phyloP scores from a whole-genome alignment of 2,329 filamentous ascomycete genomes.

The Tolypocladium tundrense region DNA sequence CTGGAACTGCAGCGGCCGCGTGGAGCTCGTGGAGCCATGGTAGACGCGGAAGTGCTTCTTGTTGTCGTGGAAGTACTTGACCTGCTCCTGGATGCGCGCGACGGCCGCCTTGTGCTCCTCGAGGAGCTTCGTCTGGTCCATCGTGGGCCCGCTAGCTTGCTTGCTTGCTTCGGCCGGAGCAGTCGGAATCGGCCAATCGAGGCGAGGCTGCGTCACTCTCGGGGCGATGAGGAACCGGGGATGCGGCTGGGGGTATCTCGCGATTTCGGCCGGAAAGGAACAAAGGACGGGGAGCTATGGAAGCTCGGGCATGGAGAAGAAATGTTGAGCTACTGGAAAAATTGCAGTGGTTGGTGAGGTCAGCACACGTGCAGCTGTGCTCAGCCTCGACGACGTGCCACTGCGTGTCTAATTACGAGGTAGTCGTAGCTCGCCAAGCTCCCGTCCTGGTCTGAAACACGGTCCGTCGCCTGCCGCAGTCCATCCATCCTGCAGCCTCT shows the following conservation, averaged over 20 bases:
- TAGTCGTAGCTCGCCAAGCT: background rate
- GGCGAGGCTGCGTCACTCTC: background rate
- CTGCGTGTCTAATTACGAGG: background rate
- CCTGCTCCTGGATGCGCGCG: slow-evolving; percentile 14
- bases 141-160: background rate
- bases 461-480: too few relatives aligned
- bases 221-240: background rate
- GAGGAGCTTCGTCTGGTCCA: slow-evolving; percentile 9
- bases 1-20: slow-evolving; percentile 31
- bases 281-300: background rate
- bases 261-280: background rate
- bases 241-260: background rate
- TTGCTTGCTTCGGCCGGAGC: background rate
- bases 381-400: background rate
- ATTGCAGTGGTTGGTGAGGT: background rate
- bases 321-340: background rate
- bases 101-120: slow-evolving; percentile 17
- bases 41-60: slow-evolving; percentile 44
- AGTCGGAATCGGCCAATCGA: background rate
- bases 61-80: slow-evolving; percentile 16
- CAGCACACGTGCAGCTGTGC: background rate
- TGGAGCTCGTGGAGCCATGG: slow-evolving; percentile 53
- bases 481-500: too few relatives aligned
- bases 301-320: background rate
- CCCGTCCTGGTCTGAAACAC: too few relatives aligned